A percentile compares a stretch with the other conserved stretches of the same genome.
Evolutionary conservation across 1,284 basidiomycete genomes (phyloP).

Genomic region (Gymnopus androsaceus): DNA sequence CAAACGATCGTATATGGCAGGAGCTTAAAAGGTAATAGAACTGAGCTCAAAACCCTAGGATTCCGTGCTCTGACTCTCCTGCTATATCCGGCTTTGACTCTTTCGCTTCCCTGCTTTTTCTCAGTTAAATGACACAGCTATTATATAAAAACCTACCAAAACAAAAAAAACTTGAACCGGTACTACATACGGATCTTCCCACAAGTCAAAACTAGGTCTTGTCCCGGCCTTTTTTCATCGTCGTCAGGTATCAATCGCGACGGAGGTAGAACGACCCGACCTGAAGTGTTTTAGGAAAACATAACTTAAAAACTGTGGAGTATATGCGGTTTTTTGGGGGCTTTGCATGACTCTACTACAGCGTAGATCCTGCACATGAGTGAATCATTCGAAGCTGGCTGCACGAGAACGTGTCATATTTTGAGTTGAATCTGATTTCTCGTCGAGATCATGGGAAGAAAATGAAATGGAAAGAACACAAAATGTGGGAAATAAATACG

Average conservation of each 20-base stretch:
- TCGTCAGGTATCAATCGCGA: background rate
- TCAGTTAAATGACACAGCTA: background rate
- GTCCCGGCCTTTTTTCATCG: too few species aligned
- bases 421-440: background rate
- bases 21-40: slow-evolving; percentile 5
- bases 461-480: background rate
- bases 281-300: background rate
- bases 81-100: too few species aligned
- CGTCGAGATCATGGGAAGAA: slow-evolving; percentile 1
- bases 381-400: background rate
- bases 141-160: background rate
- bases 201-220: slow-evolving; percentile 1
- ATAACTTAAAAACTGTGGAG: background rate
- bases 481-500: slow-evolving; percentile 2
- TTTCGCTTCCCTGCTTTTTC: background rate
- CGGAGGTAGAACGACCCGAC: background rate
- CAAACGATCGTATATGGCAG: slow-evolving; percentile 4
- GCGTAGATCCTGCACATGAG: background rate
- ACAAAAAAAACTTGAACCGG: background rate
- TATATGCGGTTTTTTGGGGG: too few species aligned
- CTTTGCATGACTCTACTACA: too few species aligned
- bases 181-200: background rate
- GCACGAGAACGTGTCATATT: background rate
- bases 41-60: slow-evolving; percentile 1
- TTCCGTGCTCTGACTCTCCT: too few species aligned